phyloP scores from a whole-genome alignment of 371 early-diverging fungal genomes.

The Apophysomyces sp. region DNA sequence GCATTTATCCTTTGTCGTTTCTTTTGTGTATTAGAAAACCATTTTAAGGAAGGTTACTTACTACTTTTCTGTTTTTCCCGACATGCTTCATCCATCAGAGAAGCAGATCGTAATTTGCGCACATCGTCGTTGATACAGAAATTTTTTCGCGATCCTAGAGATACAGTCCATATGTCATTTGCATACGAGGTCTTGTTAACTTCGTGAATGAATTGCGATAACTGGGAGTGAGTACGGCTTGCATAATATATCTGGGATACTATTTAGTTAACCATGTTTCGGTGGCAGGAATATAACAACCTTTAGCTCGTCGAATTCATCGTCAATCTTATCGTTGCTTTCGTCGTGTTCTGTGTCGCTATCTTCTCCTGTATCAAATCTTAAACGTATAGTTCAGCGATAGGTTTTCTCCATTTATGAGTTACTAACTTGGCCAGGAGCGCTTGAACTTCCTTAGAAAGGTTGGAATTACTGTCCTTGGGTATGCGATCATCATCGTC shows the following conservation, averaged over 20 bases:
- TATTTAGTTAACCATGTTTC: background rate
- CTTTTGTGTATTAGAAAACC: background rate
- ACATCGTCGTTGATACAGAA: constrained; percentile 80
- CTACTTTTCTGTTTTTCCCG: constrained; percentile 69
- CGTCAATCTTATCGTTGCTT: constrained; percentile 12
- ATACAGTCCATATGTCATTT: constrained; percentile 57
- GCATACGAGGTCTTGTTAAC: constrained; percentile 78
- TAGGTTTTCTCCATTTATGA: constrained; percentile 12
- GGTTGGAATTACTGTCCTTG: constrained; percentile 17
- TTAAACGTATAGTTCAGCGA: background rate
- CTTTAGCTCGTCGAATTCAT: constrained; percentile 53
- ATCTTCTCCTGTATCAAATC: constrained; percentile 13
- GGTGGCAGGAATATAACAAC: constrained; percentile 23
- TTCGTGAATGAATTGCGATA: constrained; percentile 89
- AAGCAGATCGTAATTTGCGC: constrained; percentile 43
- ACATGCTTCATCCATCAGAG: constrained; percentile 77
- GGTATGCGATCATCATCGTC: constrained; percentile 40
- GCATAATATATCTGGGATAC: constrained; percentile 72
- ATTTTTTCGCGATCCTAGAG: constrained; percentile 85
- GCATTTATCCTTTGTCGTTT: constrained; percentile 32
- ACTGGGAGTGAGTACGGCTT: constrained; percentile 93
- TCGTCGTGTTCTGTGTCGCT: constrained; percentile 5
- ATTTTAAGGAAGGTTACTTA: constrained; percentile 7
- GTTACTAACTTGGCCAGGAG: constrained; percentile 50
- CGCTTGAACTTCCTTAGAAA: constrained; percentile 57